Base-by-base conservation (phyloP, 176 grass and related monocot species). In the Cocos nucifera region DNA sequence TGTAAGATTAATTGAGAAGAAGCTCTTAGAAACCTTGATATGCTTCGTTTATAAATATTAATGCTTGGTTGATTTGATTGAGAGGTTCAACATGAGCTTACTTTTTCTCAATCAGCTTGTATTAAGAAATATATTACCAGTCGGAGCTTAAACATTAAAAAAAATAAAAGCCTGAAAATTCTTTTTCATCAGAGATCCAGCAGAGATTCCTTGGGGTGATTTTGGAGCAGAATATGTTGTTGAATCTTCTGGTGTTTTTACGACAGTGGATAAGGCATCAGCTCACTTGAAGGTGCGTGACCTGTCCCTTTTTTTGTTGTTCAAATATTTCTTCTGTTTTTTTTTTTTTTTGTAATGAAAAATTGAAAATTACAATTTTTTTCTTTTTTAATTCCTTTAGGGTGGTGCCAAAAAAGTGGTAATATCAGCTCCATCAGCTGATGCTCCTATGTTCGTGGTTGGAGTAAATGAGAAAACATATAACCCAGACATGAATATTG, bases 391-490 rank as follows among this genome's bases (percentile, higher is more conserved):
- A 9, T 56, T 67, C 20, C 69, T 75, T 4, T 64, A 97, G 92
- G 92, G 87, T 54, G 92, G 92, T 19, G 92, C 92, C 21, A 97
- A 97, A 69, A 97, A 97, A 83, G 92, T 97, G 23, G 84, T 97
- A 50, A 97, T 97, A 85, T 97, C 87, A 69, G 92, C 92, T 59
- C 92, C 92, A 53, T 91, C 92, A 53, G 87, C 69, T 73, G 87
- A 91, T 88, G 92, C 92, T 58, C 92, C 92, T 62, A 97, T 97
- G 92, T 97, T 97, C 83, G 92, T 97, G n/a, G 73, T 97, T 79
- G 92, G 92, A 61, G 92, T 97, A 39, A 97, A 97, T 59, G 92
- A 97, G 66, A 84, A 83, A 3, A 85, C 56, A 12, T 97, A 97
- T 24, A 75, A 88, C 18, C 55, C 92, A 30, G 85, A 72, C 64